phyloP scores from a whole-genome alignment of 2,329 filamentous ascomycete species.

The Fusarium vanettenii region DNA sequence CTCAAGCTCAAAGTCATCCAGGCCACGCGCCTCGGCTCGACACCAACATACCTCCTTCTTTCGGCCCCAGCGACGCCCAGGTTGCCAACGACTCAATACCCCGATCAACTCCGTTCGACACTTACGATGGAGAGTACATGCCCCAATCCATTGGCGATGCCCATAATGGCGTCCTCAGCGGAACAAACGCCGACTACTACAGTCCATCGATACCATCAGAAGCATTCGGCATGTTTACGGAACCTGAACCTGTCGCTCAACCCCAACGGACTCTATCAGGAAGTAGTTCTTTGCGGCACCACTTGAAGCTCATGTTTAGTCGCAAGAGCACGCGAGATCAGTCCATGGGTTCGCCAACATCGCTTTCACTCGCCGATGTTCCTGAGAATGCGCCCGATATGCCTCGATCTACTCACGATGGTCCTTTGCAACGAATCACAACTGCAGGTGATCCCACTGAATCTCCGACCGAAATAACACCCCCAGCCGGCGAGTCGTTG shows the following conservation, averaged over 20 bases:
- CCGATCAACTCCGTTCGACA: constrained; percentile 35
- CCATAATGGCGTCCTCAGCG: constrained; percentile 48
- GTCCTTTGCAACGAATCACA: constrained; percentile 38
- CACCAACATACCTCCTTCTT: constrained; percentile 21
- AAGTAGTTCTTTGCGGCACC: constrained; percentile 50
- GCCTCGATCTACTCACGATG: constrained; percentile 23
- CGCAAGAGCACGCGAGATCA: constrained; percentile 49
- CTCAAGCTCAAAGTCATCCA: constrained; percentile 7
- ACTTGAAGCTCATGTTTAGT: constrained; percentile 51
- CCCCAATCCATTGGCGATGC: constrained; percentile 44
- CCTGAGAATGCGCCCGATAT: constrained; percentile 19
- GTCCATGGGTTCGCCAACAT: constrained; percentile 44
- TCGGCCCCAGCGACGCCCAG: constrained; percentile 13
- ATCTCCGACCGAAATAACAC: constrained; percentile 47
- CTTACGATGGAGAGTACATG: constrained; percentile 43
- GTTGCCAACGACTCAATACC: constrained; percentile 29
- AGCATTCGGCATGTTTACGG: constrained; percentile 54
- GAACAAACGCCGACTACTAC: constrained; percentile 56
- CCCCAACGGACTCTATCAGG: constrained; percentile 45
- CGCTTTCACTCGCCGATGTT: constrained; percentile 28
- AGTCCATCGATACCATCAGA: constrained; percentile 54
- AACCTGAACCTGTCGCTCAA: constrained; percentile 38
- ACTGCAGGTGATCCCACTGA: constrained; percentile 41
- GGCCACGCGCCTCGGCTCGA: constrained; percentile 28
- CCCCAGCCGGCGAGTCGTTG: constrained; percentile 24